A percentile compares a stretch with the other conserved stretches of the same genome.
Evolutionary conservation across 148 eudicot species (phyloP).

Genomic region (Arbutus unedo): DNA sequence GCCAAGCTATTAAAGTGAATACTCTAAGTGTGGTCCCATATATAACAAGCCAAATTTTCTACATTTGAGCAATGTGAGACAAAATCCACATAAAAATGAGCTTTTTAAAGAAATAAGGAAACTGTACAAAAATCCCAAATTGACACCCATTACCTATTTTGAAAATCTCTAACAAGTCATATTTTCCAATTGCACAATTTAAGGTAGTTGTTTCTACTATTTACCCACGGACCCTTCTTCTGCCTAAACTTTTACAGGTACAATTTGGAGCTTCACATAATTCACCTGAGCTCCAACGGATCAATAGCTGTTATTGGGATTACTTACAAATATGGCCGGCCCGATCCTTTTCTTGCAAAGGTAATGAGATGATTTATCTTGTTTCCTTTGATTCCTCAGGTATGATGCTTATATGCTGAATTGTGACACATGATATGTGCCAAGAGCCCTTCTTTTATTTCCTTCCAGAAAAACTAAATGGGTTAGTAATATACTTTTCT

Average conservation of each 20-base stretch:
- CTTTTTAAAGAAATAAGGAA: no score
- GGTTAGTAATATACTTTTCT: neutral
- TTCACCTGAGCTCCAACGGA: slow-evolving; percentile 23
- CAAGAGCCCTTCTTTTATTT: neutral
- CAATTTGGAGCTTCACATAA: slow-evolving; percentile 28
- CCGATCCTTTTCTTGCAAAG: slow-evolving; percentile 36
- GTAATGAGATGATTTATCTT: slow-evolving; percentile 11
- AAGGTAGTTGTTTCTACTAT: neutral
- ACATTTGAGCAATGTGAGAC: no score
- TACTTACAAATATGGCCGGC: slow-evolving; percentile 25
- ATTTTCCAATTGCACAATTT: neutral
- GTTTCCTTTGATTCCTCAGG: neutral
- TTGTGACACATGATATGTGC: neutral
- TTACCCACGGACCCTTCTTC: neutral
- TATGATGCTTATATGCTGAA: neutral
- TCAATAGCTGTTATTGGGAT: slow-evolving; percentile 30
- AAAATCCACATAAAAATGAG: no score
- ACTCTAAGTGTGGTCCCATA: no score
- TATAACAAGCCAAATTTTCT: no score
- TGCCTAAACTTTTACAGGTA: slow-evolving; percentile 15
- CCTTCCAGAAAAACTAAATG: neutral
- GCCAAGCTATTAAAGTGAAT: no score
- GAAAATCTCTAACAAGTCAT: neutral
- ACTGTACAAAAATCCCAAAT: no score
- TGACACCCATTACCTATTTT: no score